Percentiles rank a stretch among this genome's conserved stretches.
phyloP scores from a whole-genome alignment of 306 rosid genomes.

The Vicia villosa region DNA sequence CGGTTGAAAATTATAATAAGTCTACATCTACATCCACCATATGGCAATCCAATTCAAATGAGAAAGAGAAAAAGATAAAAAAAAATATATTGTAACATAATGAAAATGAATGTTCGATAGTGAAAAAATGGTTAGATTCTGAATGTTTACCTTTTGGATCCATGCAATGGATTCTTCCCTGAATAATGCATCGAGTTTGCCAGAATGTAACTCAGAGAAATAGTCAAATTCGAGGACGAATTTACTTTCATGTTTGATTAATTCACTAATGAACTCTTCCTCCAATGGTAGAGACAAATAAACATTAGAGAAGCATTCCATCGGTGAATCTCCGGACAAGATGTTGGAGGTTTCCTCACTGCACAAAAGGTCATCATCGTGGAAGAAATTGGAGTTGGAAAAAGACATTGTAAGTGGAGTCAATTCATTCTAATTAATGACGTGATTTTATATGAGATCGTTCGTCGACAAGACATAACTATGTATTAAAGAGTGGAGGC shows the following conservation, averaged over 20 bases:
- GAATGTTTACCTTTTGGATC: conserved; percentile 83
- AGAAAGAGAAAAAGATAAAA: background rate
- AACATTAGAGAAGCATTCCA: conserved; percentile 62
- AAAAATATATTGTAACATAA: too few species aligned
- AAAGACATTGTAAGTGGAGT: conserved; percentile 48
- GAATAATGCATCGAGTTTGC: too few species aligned
- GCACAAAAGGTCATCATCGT: conserved; percentile 79
- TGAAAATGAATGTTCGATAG: too few species aligned
- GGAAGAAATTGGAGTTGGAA: conserved; percentile 62
- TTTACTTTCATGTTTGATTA: conserved; percentile 76
- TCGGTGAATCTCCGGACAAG: conserved; percentile 68
- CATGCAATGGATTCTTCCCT: conserved; percentile 85
- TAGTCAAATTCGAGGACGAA: conserved; percentile 82
- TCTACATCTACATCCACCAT: conserved; percentile 63
- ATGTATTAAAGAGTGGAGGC: too few species aligned
- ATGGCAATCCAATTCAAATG: background rate
- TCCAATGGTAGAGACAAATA: conserved; percentile 44
- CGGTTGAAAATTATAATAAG: conserved; percentile 74
- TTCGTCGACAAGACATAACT: too few species aligned
- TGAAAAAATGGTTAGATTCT: background rate
- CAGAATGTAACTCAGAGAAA: conserved; percentile 60
- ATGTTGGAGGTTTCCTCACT: conserved; percentile 65
- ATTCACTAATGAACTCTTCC: conserved; percentile 77
- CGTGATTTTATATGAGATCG: conserved; percentile 39
- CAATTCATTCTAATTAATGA: conserved; percentile 65